Base-by-base conservation (phyloP, 805 yeast species). In the Candida caryicola region DNA sequence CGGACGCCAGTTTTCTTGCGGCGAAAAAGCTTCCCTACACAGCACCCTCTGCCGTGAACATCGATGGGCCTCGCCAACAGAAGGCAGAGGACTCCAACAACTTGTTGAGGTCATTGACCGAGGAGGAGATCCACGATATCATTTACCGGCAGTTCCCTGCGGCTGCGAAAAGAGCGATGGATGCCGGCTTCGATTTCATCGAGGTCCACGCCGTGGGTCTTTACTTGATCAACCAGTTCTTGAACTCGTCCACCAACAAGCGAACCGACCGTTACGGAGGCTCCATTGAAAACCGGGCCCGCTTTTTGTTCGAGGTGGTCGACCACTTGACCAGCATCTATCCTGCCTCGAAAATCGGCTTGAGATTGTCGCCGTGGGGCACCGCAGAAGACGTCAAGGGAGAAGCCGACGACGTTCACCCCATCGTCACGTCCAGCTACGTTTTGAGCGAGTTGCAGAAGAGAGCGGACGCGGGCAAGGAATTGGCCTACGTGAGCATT, bases 311-410 rank as follows among this genome's bases (percentile, higher is more conserved):
- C 21, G 80, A 76, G 47, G 64, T 78, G 14, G 62, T 79, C 15
- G 74, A 69, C 39, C 72, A 71, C 14, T 29, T 8, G 12, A 48
- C 77, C 26, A 61, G 59, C 4, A 77, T 74, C 2, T 56, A 80
- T 44, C 87, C 86, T 34, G 67, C 74, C 15, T 66, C 66, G 3
- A 68, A 60, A 34, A 57, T 70, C 31, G 79, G 71, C 31, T 48
- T 78, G 35, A 62, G 85, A 45, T 50, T 75, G 15, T 69, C 79
- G n/a, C 79, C 80, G 16, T 71, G 59, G 57, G 54, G 57, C 7
- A 36, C 34, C 1, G 51, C 51, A 37, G 63, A 55, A 65, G 73
- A 44, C 36, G 45, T n/a, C 60, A 57, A 42, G 70, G 73, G 47
- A 34, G 55, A 37, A 15, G 55, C 51, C 19, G 59, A 54, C n/a